Evolutionary conservation across 2,329 filamentous ascomycete genomes (phyloP).

Genomic region (Coniochaeta prunicola): DNA sequence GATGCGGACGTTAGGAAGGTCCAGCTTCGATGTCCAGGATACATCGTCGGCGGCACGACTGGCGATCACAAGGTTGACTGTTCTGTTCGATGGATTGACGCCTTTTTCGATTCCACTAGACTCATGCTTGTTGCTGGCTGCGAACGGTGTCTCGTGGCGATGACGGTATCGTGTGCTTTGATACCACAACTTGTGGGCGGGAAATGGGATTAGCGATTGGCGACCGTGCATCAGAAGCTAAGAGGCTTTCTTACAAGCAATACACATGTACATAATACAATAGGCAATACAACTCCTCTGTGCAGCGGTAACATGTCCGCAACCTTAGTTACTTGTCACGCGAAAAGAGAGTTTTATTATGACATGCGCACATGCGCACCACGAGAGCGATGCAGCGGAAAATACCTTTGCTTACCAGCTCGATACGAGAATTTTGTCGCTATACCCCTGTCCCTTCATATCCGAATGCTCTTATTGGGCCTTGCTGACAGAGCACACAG

Average conservation of each 20-base stretch:
- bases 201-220: background rate
- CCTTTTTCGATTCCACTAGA: background rate
- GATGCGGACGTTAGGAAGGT: conserved; percentile 24
- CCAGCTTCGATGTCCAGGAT: conserved; percentile 20
- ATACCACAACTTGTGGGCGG: background rate
- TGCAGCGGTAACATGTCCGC: background rate
- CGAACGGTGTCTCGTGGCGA: background rate
- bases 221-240: background rate
- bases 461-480: background rate
- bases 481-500: background rate
- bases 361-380: background rate
- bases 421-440: background rate
- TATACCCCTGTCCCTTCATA: background rate
- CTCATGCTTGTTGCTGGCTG: background rate
- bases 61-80: conserved; percentile 22
- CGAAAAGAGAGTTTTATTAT: background rate
- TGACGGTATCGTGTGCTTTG: background rate
- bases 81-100: conserved; percentile 3
- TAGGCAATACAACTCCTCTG: background rate
- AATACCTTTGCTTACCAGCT: background rate
- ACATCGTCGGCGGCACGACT: conserved; percentile 18
- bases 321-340: background rate
- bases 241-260: background rate
- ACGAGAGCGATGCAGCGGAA: background rate
- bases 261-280: background rate